Evolutionary conservation across 2,329 filamentous ascomycete species (phyloP), one percentile per base, ranked within the genome.

Genomic region (Myriangium duriaei): DNA sequence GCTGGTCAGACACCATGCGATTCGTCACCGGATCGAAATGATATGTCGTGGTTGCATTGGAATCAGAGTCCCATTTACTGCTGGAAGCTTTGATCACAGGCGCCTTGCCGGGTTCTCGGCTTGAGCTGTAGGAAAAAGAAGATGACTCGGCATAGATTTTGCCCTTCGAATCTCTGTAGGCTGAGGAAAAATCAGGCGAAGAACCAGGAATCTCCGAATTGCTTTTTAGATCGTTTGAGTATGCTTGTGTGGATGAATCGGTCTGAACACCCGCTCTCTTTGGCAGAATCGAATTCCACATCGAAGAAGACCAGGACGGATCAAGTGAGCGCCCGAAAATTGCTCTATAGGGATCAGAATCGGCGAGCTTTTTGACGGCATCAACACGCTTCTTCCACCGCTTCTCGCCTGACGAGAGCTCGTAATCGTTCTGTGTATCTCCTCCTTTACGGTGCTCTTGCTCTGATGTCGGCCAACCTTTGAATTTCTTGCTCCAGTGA

Each of bases 311-410:
- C 56, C 54, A 57, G 46, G 56, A 57, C 2, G 50, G 51, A 41
- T 54, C 51, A 40, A 54, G 53, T 4, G 52, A 16, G 54, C 57
- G 58, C 2, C 62, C 63, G 39, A 65, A 65, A 19, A 65, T 46
- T 6, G 58, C 54, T 37, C 56, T 52, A 37, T 66, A 65, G 9
- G 63, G 62, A 38, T 65, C 58, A 12, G 56, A 49, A 28, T 59
- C 51, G 21, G 65, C 44, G 12, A 49, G 48, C 34, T 54, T 54
- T 37, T 52, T 47, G 45, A 56, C 49, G 5, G 43, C 42, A 33
- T 55, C 52, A 51, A 56, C 54, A 38, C 50, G 46, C 28, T 53
- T 47, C 38, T 53, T 53, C 55, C 55, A 57, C 30, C 47, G 43
- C 43, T 52, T 52, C 48, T 45, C 42, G 12, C 39, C 53, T 47